These are phyloP conservation scores for Penstemon davidsonii DNA, from an alignment of 257 asterid species.

Conservation along the genomic window DNA sequence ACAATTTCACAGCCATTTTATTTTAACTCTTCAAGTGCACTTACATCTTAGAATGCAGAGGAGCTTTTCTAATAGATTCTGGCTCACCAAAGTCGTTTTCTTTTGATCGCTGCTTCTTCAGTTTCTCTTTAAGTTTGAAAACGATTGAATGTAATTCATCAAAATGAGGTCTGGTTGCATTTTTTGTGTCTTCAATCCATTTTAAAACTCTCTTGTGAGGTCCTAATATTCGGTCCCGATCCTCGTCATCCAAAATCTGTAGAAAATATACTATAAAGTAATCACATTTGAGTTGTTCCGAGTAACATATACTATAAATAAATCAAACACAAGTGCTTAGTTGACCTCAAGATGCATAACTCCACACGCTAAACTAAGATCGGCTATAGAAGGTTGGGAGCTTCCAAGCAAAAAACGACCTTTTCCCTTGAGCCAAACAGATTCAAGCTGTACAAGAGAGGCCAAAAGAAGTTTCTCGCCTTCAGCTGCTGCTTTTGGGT, in stretches of 20 bases:
- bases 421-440: constrained; percentile 73
- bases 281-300: too few relatives aligned
- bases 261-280: too few relatives aligned
- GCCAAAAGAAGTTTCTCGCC: constrained; percentile 55
- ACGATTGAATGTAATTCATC: constrained; percentile 60
- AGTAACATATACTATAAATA: too few relatives aligned
- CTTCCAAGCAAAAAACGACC: constrained; percentile 79
- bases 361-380: constrained; percentile 86
- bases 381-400: constrained; percentile 83
- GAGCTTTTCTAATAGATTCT: too few relatives aligned
- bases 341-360: constrained; percentile 86
- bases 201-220: constrained; percentile 60
- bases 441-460: constrained; percentile 62
- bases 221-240: constrained; percentile 49
- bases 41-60: too few relatives aligned
- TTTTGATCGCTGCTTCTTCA: constrained; percentile 28
- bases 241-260: constrained; percentile 52
- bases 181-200: constrained; percentile 75
- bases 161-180: constrained; percentile 71
- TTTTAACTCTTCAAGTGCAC: too few relatives aligned
- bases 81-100: too few relatives aligned
- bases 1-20: too few relatives aligned
- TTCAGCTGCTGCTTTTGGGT: constrained; percentile 69
- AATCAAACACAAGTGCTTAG: constrained; percentile 11
- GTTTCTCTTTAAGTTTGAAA: constrained; percentile 35